Base-by-base conservation (phyloP, 176 grass and related monocot genomes). In the Carex littledalei region DNA sequence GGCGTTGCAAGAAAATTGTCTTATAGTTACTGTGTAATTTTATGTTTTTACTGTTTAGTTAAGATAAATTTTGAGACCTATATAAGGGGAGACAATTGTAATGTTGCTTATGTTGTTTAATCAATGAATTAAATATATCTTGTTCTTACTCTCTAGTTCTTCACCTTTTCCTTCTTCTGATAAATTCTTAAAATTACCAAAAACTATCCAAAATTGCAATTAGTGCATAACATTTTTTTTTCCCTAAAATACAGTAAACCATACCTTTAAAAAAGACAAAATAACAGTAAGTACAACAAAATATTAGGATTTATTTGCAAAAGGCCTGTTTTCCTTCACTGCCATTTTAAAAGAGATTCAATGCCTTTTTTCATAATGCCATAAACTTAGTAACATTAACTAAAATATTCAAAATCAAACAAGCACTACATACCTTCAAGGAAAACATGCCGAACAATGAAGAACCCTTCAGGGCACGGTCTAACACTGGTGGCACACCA, bases 371-470 rank as follows among this genome's bases (percentile, higher is more conserved):
- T 22, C 43, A 49, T 24, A 71, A 74, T 74, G 21, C 52, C 41
- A 22, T 13, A 52, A 24, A 31, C 24, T 8, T 65, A 24, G n/a
- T n/a, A n/a, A n/a, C n/a, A n/a, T n/a, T n/a, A 65, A 65, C 8
- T 5, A 16, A 18, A 43, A 17, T 65, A 26, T 3, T 52, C 67
- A 8, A 41, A 43, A 32, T 47, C 47, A 20, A 53, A 39, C 20
- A 63, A 62, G 29, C 45, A 13, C 8, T 56, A 54, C 4, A 72
- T 5, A 22, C 95, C 95, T 98, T 98, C n/a, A 98, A 90, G 66
- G 95, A 89, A 53, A 98, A 98, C 96, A 98, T 98, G 66, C 96
- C 96, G 39, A 98, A 98, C 35, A 98, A 66, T 0, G 96, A 95
- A 53, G 96, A 98, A 88, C 88, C 90, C 50, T 81, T 75, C 5